Conservation (phyloP, 345 rosid species). For the Odontarrhena argentea region DNA sequence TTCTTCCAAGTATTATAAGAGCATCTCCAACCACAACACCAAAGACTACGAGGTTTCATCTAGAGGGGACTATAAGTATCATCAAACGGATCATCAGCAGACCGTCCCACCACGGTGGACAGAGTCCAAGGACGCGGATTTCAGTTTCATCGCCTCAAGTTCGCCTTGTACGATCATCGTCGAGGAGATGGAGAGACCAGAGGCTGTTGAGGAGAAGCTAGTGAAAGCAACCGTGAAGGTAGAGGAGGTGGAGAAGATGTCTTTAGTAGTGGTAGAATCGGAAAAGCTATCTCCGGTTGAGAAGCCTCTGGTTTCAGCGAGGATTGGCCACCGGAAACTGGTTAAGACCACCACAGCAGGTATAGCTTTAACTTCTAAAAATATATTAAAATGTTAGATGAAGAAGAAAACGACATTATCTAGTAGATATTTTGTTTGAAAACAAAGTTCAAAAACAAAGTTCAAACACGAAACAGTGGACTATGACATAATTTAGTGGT, state of each 20-base stretch:
- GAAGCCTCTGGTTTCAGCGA: constrained; percentile 53
- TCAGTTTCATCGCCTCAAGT: neutral
- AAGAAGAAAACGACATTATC: neutral
- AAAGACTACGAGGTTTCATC: constrained; percentile 28
- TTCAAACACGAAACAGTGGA: constrained; percentile 1
- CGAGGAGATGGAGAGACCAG: constrained; percentile 3
- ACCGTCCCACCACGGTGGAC: neutral
- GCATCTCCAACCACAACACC: constrained; percentile 14
- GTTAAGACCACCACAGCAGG: constrained; percentile 63
- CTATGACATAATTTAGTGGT: too few relatives aligned
- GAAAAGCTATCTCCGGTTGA: constrained; percentile 42
- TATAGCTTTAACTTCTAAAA: neutral
- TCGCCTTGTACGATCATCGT: neutral
- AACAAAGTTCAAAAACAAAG: neutral
- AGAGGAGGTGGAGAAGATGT: constrained; percentile 11
- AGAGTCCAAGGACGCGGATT: constrained; percentile 13
- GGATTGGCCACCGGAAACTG: constrained; percentile 42
- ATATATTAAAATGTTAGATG: neutral
- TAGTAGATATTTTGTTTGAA: constrained; percentile 8
- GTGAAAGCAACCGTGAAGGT: neutral
- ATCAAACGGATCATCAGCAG: constrained; percentile 22
- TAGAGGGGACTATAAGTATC: constrained; percentile 13
- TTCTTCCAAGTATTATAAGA: constrained; percentile 49
- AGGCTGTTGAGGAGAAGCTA: neutral
- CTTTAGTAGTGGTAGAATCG: constrained; percentile 41